A percentile compares a stretch with the other conserved stretches of the same genome.
Evolutionary conservation across 2,329 filamentous ascomycete species (phyloP).

Genomic region (Sclerotinia spermophila): DNA sequence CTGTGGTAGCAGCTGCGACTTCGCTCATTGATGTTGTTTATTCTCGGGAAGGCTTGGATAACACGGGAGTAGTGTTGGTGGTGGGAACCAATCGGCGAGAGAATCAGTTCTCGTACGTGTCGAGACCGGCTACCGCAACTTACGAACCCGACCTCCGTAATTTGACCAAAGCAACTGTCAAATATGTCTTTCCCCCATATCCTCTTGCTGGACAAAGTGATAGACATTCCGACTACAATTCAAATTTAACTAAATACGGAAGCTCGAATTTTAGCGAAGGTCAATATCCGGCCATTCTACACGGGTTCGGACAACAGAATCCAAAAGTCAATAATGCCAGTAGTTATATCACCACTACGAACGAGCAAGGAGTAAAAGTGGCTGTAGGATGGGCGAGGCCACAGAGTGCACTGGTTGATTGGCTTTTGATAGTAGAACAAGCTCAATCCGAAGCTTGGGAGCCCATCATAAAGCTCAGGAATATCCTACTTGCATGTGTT

Average conservation of each 20-base stretch:
- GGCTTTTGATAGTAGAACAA: constrained; percentile 80
- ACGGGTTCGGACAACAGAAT: constrained; percentile 54
- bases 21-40: constrained; percentile 59
- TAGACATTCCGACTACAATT: constrained; percentile 46
- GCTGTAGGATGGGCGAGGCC: constrained; percentile 78
- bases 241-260: constrained; percentile 36
- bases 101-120: constrained; percentile 56
- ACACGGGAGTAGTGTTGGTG: constrained; percentile 66
- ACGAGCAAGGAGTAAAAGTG: constrained; percentile 67
- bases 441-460: constrained; percentile 68
- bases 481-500: constrained; percentile 78
- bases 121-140: constrained; percentile 47
- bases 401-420: constrained; percentile 66
- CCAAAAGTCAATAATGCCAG: constrained; percentile 61
- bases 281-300: constrained; percentile 56
- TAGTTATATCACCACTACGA: constrained; percentile 62
- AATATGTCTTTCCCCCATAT: constrained; percentile 58
- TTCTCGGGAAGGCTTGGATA: constrained; percentile 66
- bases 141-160: constrained; percentile 40
- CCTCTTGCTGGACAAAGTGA: constrained; percentile 41
- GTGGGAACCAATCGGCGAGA: constrained; percentile 63
- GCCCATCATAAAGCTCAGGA: constrained; percentile 71
- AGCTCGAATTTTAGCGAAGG: constrained; percentile 54
- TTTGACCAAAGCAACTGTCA: constrained; percentile 47
- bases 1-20: constrained; percentile 66